Conservation (phyloP, 2,329 filamentous ascomycete species). For the Cylindrodendrum hubeiense region DNA sequence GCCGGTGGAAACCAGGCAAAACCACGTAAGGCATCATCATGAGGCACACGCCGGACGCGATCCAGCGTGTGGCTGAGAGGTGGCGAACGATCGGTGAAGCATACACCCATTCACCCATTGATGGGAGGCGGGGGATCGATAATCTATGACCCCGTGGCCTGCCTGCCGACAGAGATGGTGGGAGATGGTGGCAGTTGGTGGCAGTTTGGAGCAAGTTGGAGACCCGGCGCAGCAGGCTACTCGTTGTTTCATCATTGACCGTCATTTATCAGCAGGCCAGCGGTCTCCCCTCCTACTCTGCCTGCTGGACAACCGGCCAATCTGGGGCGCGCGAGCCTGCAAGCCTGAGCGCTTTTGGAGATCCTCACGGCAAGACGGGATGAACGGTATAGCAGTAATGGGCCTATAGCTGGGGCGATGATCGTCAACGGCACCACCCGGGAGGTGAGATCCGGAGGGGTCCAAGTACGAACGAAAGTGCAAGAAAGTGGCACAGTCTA, state of each 20-base stretch:
- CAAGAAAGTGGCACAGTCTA: slow-evolving; percentile 9
- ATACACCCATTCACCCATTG: slow-evolving; percentile 29
- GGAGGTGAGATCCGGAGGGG: slow-evolving; percentile 38
- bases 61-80: slow-evolving; percentile 37
- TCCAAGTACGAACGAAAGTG: slow-evolving; percentile 5
- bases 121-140: slow-evolving; percentile 18
- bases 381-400: slow-evolving; percentile 28
- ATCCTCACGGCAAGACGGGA: slow-evolving; percentile 18
- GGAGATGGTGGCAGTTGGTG: slow-evolving; percentile 17
- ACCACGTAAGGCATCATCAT: slow-evolving; percentile 2
- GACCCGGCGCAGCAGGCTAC: slow-evolving; percentile 36
- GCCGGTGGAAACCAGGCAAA: neutral
- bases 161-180: slow-evolving; percentile 9
- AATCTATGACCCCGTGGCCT: slow-evolving; percentile 40
- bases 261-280: slow-evolving; percentile 4
- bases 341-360: slow-evolving; percentile 23
- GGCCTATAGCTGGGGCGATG: slow-evolving; percentile 33
- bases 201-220: slow-evolving; percentile 29
- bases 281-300: slow-evolving; percentile 26
- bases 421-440: slow-evolving; percentile 38
- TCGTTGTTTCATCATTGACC: slow-evolving; percentile 26
- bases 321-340: slow-evolving; percentile 24
- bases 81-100: slow-evolving; percentile 35
- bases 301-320: slow-evolving; percentile 31
- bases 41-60: slow-evolving; percentile 2